phyloP scores from a whole-genome alignment of 306 rosid species.

The Quercus robur region DNA sequence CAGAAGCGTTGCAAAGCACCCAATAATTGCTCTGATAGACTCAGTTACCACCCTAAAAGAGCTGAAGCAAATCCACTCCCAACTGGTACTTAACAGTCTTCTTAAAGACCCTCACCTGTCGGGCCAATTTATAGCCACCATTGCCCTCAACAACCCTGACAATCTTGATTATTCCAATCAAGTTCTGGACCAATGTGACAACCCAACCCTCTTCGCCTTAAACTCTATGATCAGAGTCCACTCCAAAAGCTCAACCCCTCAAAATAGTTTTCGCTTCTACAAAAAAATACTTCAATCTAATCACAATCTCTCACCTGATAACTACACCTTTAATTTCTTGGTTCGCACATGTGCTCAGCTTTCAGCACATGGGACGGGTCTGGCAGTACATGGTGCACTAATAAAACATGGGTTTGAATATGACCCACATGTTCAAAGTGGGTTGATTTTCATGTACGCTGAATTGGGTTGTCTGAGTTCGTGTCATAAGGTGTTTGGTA shows the following conservation, averaged over 20 bases:
- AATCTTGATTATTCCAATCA: slow-evolving; percentile 26
- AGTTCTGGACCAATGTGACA: slow-evolving; percentile 23
- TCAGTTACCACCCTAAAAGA: slow-evolving; percentile 27
- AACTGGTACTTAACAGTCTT: slow-evolving; percentile 30
- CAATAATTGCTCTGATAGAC: slow-evolving; percentile 33
- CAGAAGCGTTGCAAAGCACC: slow-evolving; percentile 33
- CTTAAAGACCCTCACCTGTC: slow-evolving; percentile 18
- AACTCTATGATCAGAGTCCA: slow-evolving; percentile 69
- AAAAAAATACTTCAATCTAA: slow-evolving; percentile 27
- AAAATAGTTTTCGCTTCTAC: slow-evolving; percentile 44
- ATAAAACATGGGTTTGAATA: slow-evolving; percentile 42
- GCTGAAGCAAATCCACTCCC: slow-evolving; percentile 51
- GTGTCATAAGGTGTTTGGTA: slow-evolving; percentile 33
- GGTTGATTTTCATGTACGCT: slow-evolving; percentile 52
- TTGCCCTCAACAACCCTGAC: slow-evolving; percentile 26
- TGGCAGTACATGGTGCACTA: slow-evolving; percentile 35
- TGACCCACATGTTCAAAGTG: slow-evolving; percentile 53
- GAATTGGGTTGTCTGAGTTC: slow-evolving; percentile 45
- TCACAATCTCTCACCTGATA: slow-evolving; percentile 36
- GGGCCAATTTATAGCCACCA: slow-evolving; percentile 39
- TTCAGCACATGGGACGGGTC: slow-evolving; percentile 16
- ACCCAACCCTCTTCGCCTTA: slow-evolving; percentile 47
- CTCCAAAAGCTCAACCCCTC: slow-evolving; percentile 52
- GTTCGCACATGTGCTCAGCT: slow-evolving; percentile 45
- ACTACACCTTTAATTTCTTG: slow-evolving; percentile 57